Percentiles rank a stretch among this genome's conserved stretches.
Conservation (phyloP, 148 eudicot genomes). For the Arbutus unedo region DNA sequence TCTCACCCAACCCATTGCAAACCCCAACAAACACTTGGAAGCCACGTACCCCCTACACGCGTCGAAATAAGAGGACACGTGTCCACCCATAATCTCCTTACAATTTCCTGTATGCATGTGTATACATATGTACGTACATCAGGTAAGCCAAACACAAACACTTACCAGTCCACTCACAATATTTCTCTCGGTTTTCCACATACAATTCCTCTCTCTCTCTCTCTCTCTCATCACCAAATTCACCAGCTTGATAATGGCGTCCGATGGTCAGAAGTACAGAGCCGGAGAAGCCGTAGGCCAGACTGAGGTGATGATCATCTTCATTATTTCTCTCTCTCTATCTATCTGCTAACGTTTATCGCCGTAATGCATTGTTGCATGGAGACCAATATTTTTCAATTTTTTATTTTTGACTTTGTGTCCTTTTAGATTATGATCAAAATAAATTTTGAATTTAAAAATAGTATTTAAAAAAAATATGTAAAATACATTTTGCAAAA, state of each 20-base stretch:
- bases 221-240: neutral
- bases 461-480: too few species aligned
- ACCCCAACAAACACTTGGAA: neutral
- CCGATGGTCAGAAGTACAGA: slow-evolving; percentile 51
- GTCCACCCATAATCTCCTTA: neutral
- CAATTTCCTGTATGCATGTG: neutral
- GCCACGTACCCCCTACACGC: neutral
- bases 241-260: slow-evolving; percentile 30
- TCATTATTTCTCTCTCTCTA: too few species aligned
- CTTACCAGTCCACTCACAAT: neutral
- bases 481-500: too few species aligned
- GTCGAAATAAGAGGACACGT: neutral
- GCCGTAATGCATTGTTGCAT: too few species aligned
- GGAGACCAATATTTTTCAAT: too few species aligned
- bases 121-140: too few species aligned
- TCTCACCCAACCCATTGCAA: neutral
- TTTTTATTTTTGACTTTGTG: too few species aligned
- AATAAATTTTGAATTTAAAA: too few species aligned
- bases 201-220: neutral
- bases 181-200: neutral
- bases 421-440: too few species aligned
- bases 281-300: slow-evolving; percentile 66
- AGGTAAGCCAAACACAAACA: neutral
- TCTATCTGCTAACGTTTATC: too few species aligned
- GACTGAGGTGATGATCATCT: slow-evolving; percentile 42